Evolutionary conservation across 805 yeast species (phyloP), one percentile per base, ranked within the genome.

Genomic region (Cyberlindnera maclurae): DNA sequence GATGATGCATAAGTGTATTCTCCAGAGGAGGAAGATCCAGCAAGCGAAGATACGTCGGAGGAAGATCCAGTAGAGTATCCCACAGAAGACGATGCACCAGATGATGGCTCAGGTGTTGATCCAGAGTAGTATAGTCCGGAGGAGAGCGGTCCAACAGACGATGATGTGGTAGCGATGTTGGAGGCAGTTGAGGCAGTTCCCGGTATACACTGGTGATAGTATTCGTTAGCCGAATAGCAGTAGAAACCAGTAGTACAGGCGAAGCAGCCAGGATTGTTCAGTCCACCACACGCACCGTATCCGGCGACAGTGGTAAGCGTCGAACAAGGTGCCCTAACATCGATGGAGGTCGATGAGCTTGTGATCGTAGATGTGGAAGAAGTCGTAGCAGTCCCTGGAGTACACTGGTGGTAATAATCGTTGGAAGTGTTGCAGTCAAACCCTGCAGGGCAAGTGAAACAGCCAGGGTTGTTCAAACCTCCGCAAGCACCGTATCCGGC

Each of bases 401-500:
- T 31, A 39, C 54, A 48, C 34, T 46, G 48, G 29, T 38, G 29
- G 29, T 44, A 50, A 26, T 26, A 47, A 3, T 37, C 38, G 33
- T 47, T 46, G 15, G 5, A 15, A 15, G 45, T 15, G 3, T 26
- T 16, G 34, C 52, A 47, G 18, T 26, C 18, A 27, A 26, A 40
- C 5, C 45, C 49, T 12, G 22, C 24, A 10, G 36, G 43, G 38
- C 55, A 48, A 8, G 37, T 35, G 9, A 40, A 34, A 12, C 43
- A 36, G 15, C 47, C 43, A 9, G 32, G 17, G 28, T 17, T 43
- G 15, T 33, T 32, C 10, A 5, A n/a, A 32, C 51, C 52, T 35
- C 54, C 54, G 42, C 54, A 48, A 26, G 39, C 45, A 3, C 37
- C 47, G 27, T 44, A 31, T 5, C 22, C 28, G 9, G 40, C 13